Conservation (phyloP, 495 filamentous ascomycete genomes). For the Aspergillus leporis region DNA sequence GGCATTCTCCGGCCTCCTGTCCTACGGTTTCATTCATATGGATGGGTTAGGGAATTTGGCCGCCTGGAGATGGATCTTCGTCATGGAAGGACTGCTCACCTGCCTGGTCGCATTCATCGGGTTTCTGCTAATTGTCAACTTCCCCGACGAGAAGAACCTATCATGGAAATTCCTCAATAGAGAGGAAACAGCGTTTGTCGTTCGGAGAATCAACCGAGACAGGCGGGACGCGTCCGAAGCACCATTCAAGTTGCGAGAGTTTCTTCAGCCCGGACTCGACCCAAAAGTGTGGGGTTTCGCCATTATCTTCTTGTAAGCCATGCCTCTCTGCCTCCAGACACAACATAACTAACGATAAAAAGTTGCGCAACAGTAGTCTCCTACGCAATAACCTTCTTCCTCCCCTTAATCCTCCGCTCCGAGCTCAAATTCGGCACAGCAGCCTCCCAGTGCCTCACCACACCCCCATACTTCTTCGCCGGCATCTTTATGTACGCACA, state of each 20-base stretch:
- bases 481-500: constrained; percentile 51
- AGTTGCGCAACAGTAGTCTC: constrained; percentile 1
- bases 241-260: constrained; percentile 42
- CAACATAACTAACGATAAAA: background rate
- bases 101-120: constrained; percentile 32
- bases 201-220: constrained; percentile 50
- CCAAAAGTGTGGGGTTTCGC: constrained; percentile 58
- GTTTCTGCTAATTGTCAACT: constrained; percentile 51
- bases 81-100: constrained; percentile 53
- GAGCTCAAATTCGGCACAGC: constrained; percentile 45
- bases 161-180: constrained; percentile 43
- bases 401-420: constrained; percentile 56
- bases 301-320: constrained; percentile 34
- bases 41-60: constrained; percentile 37
- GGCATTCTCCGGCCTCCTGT: constrained; percentile 54
- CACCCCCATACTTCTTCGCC: constrained; percentile 58
- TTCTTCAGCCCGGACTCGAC: constrained; percentile 45
- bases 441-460: constrained; percentile 53
- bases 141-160: constrained; percentile 45
- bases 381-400: constrained; percentile 61
- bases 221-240: constrained; percentile 48
- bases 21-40: constrained; percentile 59
- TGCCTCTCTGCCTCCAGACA: background rate
- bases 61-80: constrained; percentile 61
- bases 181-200: constrained; percentile 47